Percentiles rank a stretch among this genome's conserved stretches.
Evolutionary conservation across 768 basidiomycete species (phyloP).

Genomic region (Suillus ampliporus): DNA sequence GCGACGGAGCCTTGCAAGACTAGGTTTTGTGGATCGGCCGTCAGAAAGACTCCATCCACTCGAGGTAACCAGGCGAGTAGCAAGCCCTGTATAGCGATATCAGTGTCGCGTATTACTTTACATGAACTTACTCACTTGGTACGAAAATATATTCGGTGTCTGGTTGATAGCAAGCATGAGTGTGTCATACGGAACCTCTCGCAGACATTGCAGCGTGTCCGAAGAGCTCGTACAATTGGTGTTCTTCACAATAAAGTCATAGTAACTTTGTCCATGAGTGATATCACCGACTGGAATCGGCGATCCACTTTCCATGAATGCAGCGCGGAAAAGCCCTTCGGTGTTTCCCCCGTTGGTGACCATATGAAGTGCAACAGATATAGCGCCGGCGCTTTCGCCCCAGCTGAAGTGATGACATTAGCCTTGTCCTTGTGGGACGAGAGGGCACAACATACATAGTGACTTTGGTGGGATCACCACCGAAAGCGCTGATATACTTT

Average conservation of each 20-base stretch:
- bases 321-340: slow-evolving; percentile 22
- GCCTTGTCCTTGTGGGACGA: neutral
- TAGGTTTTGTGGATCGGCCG: slow-evolving; percentile 35
- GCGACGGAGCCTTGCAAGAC: slow-evolving; percentile 41
- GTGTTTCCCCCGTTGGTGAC: slow-evolving; percentile 21
- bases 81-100: slow-evolving; percentile 28
- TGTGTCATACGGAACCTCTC: slow-evolving; percentile 27
- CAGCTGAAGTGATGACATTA: slow-evolving; percentile 13
- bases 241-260: slow-evolving; percentile 30
- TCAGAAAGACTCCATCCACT: slow-evolving; percentile 47
- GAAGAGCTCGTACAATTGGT: slow-evolving; percentile 28
- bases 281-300: slow-evolving; percentile 32
- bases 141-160: slow-evolving; percentile 38
- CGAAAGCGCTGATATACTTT: slow-evolving; percentile 66
- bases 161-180: slow-evolving; percentile 40
- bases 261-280: slow-evolving; percentile 23
- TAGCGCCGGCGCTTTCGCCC: slow-evolving; percentile 45
- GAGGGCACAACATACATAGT: slow-evolving; percentile 50
- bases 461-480: slow-evolving; percentile 67
- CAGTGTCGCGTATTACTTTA: neutral
- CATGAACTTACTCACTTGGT: slow-evolving; percentile 29
- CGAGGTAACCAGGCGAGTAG: slow-evolving; percentile 42
- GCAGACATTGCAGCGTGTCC: slow-evolving; percentile 37
- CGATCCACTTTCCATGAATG: slow-evolving; percentile 46
- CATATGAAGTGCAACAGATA: slow-evolving; percentile 34